Evolutionary conservation across 2,329 filamentous ascomycete genomes (phyloP), one percentile per base, ranked within the genome.

Genomic region (Epichloe uncinata): DNA sequence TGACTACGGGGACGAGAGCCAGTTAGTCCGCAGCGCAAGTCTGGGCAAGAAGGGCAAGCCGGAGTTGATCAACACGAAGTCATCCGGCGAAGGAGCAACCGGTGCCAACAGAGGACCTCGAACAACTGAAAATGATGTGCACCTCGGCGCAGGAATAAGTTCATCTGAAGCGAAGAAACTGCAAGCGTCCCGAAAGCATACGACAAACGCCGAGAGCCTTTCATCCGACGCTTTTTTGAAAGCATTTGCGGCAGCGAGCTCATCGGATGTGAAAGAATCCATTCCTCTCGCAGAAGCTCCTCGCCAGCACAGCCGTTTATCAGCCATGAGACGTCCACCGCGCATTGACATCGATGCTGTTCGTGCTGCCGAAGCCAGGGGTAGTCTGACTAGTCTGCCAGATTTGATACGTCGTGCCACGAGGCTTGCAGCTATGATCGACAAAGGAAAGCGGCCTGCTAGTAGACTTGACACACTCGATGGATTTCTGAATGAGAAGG

Each of bases 401-500:
- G 93, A 97, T 63, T 71, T 98, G 53, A 97, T 98, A 57, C 78
- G 81, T 60, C 80, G 93, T 57, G 93, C 93, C 11, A 97, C 91
- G 0, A 81, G 81, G 56, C 71, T 97, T 37, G 91, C 90, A 15
- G 80, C 87, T 0, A 89, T 95, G 66, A 82, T 98, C 52, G 91
- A 97, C 59, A 82, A 82, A 56, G 91, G 91, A 12, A 83, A 72
- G 55, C 70, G 80, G 56, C 80, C 80, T 30, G 78, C 71, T 20
- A 84, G 80, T 58, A 73, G 75, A 15, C 67, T 80, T 45, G 74
- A 78, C 41, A 73, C 76, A 18, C 60, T 81, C 13, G 67, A 68
- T 40, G 72, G 75, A 53, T 79, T 73, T 51, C 68, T 73, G 1
- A 66, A 69, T 18, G 72, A 73, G 45, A 68, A 70, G 53, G 65